Evolutionary conservation across 2,329 filamentous ascomycete genomes (phyloP).

Genomic region (Claviceps purpurea): DNA sequence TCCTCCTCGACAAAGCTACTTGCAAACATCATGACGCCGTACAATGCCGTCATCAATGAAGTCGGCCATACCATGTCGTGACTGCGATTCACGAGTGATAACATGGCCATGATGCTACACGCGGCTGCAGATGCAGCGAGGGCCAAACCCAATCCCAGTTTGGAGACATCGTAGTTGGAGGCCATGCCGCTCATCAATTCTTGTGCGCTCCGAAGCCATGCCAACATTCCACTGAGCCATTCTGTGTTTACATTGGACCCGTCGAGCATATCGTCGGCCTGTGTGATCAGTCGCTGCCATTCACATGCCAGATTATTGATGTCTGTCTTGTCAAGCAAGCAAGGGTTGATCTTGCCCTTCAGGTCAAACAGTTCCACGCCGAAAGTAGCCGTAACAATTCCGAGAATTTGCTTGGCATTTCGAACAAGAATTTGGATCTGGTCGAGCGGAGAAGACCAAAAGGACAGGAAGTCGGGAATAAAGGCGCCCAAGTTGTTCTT

Average conservation of each 20-base stretch:
- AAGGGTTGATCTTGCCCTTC: conserved; percentile 19
- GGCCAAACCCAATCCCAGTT: conserved; percentile 36
- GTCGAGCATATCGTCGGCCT: conserved; percentile 12
- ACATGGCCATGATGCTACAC: conserved; percentile 6
- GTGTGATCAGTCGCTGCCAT: conserved; percentile 36
- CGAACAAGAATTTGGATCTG: conserved; percentile 55
- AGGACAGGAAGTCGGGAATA: conserved; percentile 61
- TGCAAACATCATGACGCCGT: conserved; percentile 89
- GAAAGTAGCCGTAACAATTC: conserved; percentile 64
- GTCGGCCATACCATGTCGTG: conserved; percentile 33
- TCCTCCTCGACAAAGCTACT: conserved; percentile 98
- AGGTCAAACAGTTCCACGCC: conserved; percentile 30
- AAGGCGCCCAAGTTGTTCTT: conserved; percentile 84
- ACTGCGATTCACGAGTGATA: conserved; percentile 4
- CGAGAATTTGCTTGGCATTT: conserved; percentile 71
- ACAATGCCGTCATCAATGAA: conserved; percentile 33
- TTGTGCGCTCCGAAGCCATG: conserved; percentile 62
- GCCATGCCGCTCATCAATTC: conserved; percentile 75
- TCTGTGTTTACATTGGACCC: conserved; percentile 18
- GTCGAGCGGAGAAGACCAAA: conserved; percentile 50
- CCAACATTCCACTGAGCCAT: conserved; percentile 31
- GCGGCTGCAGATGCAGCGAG: conserved; percentile 21
- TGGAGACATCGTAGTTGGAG: conserved; percentile 73
- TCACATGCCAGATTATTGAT: conserved; percentile 53
- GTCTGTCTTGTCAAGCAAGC: conserved; percentile 20